These are phyloP conservation scores for Pleurotus ostreatus DNA, from an alignment of 768 basidiomycete genomes.

Conservation along the genomic window DNA sequence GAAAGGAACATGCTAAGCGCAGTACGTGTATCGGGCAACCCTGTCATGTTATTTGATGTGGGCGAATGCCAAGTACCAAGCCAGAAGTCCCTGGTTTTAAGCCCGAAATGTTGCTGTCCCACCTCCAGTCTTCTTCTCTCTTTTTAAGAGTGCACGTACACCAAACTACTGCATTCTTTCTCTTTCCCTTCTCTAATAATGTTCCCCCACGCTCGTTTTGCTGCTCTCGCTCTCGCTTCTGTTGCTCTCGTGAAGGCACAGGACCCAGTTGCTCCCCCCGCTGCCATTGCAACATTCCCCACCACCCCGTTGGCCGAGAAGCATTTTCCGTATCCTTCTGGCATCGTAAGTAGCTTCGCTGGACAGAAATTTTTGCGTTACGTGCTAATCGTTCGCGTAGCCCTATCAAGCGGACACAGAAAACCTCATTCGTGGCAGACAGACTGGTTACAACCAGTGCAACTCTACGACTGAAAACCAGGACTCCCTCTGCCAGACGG, in stretches of 20 bases:
- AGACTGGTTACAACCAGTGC: constrained; percentile 57
- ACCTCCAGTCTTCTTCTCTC: neutral
- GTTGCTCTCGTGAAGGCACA: constrained; percentile 3
- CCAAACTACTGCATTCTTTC: constrained; percentile 1
- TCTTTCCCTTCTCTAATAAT: constrained; percentile 2
- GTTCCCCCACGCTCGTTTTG: constrained; percentile 9
- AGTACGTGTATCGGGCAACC: neutral
- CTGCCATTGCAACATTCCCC: constrained; percentile 2
- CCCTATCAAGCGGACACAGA: constrained; percentile 13
- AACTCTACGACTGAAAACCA: constrained; percentile 53
- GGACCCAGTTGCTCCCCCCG: neutral
- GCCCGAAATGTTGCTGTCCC: neutral
- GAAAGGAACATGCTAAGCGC: too few species aligned
- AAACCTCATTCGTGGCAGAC: constrained; percentile 38
- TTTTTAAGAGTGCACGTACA: neutral
- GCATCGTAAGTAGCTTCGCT: constrained; percentile 1
- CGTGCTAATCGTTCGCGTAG: neutral
- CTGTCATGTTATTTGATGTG: constrained; percentile 7
- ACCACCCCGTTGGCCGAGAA: constrained; percentile 4
- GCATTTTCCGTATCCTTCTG: constrained; percentile 4
- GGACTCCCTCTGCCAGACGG: constrained; percentile 50
- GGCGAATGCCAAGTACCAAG: neutral
- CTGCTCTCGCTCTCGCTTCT: constrained; percentile 6
- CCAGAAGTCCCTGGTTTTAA: constrained; percentile 5
- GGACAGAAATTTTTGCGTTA: neutral